A percentile compares a stretch with the other conserved stretches of the same genome.
phyloP scores from a whole-genome alignment of 352 stramenopile genomes.

The Globisporangium irregulare region DNA sequence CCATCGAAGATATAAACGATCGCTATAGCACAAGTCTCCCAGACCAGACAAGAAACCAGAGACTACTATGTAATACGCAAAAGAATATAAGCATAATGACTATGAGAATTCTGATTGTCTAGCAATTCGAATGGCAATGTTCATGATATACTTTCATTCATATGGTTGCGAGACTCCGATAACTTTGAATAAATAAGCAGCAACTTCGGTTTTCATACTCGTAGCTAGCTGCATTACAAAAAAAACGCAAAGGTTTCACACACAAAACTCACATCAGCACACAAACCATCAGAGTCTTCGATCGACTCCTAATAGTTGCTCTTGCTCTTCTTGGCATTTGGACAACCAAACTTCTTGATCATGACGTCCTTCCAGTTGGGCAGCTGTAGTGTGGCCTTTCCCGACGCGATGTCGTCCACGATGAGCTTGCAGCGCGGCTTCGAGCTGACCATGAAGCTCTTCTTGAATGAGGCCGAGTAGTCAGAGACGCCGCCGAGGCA shows the following conservation, averaged over 20 bases:
- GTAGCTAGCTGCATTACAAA: not conserved
- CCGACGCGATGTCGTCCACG: slow-evolving; percentile 43
- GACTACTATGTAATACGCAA: not conserved
- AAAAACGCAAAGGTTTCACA: not conserved
- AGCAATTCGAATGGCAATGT: not conserved
- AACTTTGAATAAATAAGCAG: not conserved
- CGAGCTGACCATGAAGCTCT: slow-evolving; percentile 30
- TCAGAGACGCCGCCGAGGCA: slow-evolving; percentile 42
- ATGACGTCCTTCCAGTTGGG: slow-evolving; percentile 32
- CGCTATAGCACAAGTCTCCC: not conserved
- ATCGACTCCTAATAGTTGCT: not conserved
- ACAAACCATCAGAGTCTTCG: not conserved
- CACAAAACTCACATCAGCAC: not conserved
- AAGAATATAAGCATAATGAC: not conserved
- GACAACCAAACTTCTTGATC: slow-evolving; percentile 42
- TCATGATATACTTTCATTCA: too few species aligned
- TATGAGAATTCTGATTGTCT: not conserved
- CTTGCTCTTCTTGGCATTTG: slow-evolving; percentile 16
- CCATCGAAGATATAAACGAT: not conserved
- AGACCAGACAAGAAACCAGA: not conserved
- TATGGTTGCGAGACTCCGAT: too few species aligned
- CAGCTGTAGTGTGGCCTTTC: slow-evolving; percentile 24
- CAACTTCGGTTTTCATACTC: not conserved
- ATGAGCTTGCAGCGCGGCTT: slow-evolving; percentile 41
- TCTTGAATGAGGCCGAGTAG: slow-evolving; percentile 46